Base-by-base conservation (phyloP, 2,329 filamentous ascomycete genomes). In the Penicillium sp. region DNA sequence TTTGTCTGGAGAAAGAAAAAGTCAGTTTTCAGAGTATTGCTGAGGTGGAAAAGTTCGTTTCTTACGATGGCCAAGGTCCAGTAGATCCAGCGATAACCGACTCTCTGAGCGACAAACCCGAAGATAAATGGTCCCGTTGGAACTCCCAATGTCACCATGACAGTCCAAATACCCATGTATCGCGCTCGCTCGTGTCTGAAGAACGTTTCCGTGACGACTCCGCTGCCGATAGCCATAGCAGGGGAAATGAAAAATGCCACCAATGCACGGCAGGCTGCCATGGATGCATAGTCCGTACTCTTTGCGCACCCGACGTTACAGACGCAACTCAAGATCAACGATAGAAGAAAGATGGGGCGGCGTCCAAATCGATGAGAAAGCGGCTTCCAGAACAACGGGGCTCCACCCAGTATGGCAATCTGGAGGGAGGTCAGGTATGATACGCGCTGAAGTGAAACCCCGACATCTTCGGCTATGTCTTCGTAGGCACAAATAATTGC, bases 71-170 rank as follows among this genome's bases (percentile, higher is more conserved):
- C 78, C 20, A 82, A 65, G 20, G 77, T 73, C 73, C 76, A 82
- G 62, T 79, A 83, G 24, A 82, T 81, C 80, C 80, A 83, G 13
- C 76, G 71, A 47, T 79, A 83, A 0, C 77, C 75, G 12, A 77
- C 74, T 8, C 76, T 72, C 48, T 77, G 67, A 0, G 76, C 72
- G 0, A 82, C 79, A n/a, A 69, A 69, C 0, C 67, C 67, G 25
- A 69, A 66, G 20, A 70, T 66, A 15, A 69, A 64, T 1, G 67
- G 66, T 9, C 65, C 66, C 20, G 70, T 53, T 1, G 75, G 75
- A 24, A 76, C 70, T 38, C 76, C 76, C 8, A 78, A 50, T 0
- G 75, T 78, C 6, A 78, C 67, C 62, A 78, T 71, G 25, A 67
- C 65, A 47, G 78, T 80, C 79, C 79, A 81, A n/a, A 80, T 68